Base-by-base conservation (phyloP, 306 rosid genomes). In the Aeschynomene evenia region DNA sequence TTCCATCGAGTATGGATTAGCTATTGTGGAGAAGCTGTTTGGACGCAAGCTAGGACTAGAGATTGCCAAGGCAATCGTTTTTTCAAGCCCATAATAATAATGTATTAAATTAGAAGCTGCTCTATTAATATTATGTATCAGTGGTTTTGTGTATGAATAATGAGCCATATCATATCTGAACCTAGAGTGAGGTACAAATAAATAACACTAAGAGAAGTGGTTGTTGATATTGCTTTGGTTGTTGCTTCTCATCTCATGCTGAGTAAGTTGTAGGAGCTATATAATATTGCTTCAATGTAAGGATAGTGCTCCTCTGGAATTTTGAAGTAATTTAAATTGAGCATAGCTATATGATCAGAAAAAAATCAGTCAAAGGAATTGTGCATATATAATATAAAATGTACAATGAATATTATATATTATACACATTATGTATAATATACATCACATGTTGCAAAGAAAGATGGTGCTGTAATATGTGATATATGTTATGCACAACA, bases 11-110 rank as follows among this genome's bases (percentile, higher is more conserved):
- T 87, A 87, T 79, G 83, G 90, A 40, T 66, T 91, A 31, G 88
- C 84, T 57, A 87, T 91, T 36, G 94, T 85, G 84, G 96, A 91
- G 84, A 91, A 87, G 85, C 77, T 91, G 54, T 81, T 82, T 14
- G 96, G 98, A 21, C 84, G 88, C 36, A 13, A 84, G 6, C 68
- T 75, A 39, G 91, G 90, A 9, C 53, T 82, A 19, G 94, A 89
- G 65, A 71, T 85, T 33, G 94, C 88, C 13, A 85, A 84, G 71
- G 26, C 85, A 5, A 28, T 81, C 60, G 68, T 91, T 46, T 83
- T 88, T 14, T 70, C 84, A 9, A 20, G 37, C 52, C 73, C 83
- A 7, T 86, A 76, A 64, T 52, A 12, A 7, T 86, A 76, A 64
- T 52, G n/a, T 70, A 45, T 67, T 79, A 37, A 69, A 65, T 37